Evolutionary conservation across 495 filamentous ascomycete genomes (phyloP).

Genomic region (Xylaria flabelliformis): DNA sequence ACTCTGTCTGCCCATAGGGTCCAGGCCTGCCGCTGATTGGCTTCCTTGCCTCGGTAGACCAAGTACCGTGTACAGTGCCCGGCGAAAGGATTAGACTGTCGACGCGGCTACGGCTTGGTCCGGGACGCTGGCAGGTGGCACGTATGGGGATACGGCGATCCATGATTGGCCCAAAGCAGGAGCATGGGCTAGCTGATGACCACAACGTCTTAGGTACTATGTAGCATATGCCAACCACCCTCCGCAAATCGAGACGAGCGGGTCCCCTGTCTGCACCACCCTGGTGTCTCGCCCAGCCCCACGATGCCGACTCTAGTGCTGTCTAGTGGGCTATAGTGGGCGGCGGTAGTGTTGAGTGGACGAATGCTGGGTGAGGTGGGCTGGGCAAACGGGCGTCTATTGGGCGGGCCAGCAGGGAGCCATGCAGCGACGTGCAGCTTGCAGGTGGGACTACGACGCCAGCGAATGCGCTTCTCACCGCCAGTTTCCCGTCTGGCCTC

Average conservation of each 20-base stretch:
- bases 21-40: slow-evolving; percentile 3
- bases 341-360: neutral
- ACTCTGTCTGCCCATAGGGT: neutral
- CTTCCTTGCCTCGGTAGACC: neutral
- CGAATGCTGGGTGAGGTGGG: slow-evolving; percentile 28
- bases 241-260: slow-evolving; percentile 18
- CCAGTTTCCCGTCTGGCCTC: slow-evolving; percentile 46
- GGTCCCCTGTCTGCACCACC: slow-evolving; percentile 8
- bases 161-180: slow-evolving; percentile 2
- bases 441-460: slow-evolving; percentile 46
- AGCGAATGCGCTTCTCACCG: slow-evolving; percentile 45
- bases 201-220: slow-evolving; percentile 10
- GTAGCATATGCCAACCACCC: slow-evolving; percentile 21
- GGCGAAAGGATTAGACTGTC: neutral
- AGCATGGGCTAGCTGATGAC: slow-evolving; percentile 1
- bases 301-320: slow-evolving; percentile 21
- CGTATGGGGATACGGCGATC: neutral
- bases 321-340: neutral
- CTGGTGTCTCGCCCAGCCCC: slow-evolving; percentile 29
- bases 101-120: slow-evolving; percentile 24
- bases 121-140: slow-evolving; percentile 26
- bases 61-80: slow-evolving; percentile 23
- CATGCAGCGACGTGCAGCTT: slow-evolving; percentile 36
- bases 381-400: slow-evolving; percentile 26
- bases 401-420: slow-evolving; percentile 30